Evolutionary conservation across 176 grass and related monocot species (phyloP).

Genomic region (Tillandsia fasciculata): DNA sequence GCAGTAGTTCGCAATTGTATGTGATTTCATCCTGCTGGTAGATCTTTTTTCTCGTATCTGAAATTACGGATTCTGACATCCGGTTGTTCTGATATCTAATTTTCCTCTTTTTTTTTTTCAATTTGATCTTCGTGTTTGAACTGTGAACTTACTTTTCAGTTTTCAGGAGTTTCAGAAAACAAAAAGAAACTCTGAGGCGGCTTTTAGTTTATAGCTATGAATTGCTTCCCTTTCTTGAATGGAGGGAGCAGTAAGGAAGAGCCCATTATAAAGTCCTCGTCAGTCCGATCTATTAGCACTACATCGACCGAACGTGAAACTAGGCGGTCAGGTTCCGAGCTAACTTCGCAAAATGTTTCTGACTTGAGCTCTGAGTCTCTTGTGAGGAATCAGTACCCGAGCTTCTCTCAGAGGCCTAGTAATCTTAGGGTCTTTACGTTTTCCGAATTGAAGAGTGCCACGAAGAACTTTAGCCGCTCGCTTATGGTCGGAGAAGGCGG

Average conservation of each 20-base stretch:
- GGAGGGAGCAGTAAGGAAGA: conserved; percentile 24
- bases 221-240: conserved; percentile 60
- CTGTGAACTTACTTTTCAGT: not conserved
- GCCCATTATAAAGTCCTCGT: conserved; percentile 29
- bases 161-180: not conserved
- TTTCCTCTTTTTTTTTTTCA: not conserved
- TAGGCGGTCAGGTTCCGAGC: conserved; percentile 55
- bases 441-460: conserved; percentile 66
- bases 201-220: conserved; percentile 34
- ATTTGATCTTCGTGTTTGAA: not conserved
- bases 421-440: conserved; percentile 89
- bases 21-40: too few species aligned
- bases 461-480: conserved; percentile 74
- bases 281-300: conserved; percentile 62
- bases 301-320: conserved; percentile 55
- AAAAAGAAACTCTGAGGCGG: not conserved
- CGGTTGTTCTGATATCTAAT: not conserved
- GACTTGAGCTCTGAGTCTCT: conserved; percentile 49
- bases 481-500: conserved; percentile 96
- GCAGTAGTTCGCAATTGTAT: too few species aligned
- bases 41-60: not conserved
- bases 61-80: not conserved
- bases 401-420: conserved; percentile 66
- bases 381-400: conserved; percentile 52
- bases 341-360: conserved; percentile 50